Percentiles rank a stretch among this genome's conserved stretches.
Conservation (phyloP, 352 stramenopile genomes). For the Phytophthora ramorum region DNA sequence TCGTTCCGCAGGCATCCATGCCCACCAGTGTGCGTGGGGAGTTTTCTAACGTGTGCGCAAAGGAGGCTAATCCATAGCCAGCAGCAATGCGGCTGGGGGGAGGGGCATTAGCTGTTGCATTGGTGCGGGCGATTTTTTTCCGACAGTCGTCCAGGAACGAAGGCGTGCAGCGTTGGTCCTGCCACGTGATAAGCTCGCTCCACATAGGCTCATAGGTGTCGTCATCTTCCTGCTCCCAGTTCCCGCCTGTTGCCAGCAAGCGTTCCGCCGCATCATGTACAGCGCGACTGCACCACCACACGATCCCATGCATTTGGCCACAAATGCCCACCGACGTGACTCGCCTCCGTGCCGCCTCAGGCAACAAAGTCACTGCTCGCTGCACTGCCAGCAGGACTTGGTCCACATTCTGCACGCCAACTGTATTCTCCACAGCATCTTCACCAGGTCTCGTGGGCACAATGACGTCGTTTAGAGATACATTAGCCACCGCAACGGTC, state of each 20-base stretch:
- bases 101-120: neutral
- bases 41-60: constrained; percentile 56
- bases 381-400: constrained; percentile 56
- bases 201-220: constrained; percentile 38
- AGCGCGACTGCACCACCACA: constrained; percentile 74
- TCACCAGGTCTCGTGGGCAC: constrained; percentile 11
- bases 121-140: constrained; percentile 25
- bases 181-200: constrained; percentile 80
- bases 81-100: constrained; percentile 48
- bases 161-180: constrained; percentile 76
- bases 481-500: constrained; percentile 43
- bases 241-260: constrained; percentile 32
- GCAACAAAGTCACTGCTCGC: constrained; percentile 42
- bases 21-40: constrained; percentile 39
- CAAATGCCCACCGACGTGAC: constrained; percentile 70
- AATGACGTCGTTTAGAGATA: constrained; percentile 46
- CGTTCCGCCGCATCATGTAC: constrained; percentile 37
- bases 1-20: constrained; percentile 81
- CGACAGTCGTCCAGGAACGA: constrained; percentile 55
- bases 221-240: constrained; percentile 11
- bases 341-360: constrained; percentile 23
- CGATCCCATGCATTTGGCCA: constrained; percentile 89
- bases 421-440: constrained; percentile 19
- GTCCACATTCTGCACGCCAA: constrained; percentile 55
- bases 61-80: constrained; percentile 79